These are phyloP conservation scores for Beauveria caledonica DNA, from an alignment of 2,329 filamentous ascomycete genomes.

Conservation along the genomic window DNA sequence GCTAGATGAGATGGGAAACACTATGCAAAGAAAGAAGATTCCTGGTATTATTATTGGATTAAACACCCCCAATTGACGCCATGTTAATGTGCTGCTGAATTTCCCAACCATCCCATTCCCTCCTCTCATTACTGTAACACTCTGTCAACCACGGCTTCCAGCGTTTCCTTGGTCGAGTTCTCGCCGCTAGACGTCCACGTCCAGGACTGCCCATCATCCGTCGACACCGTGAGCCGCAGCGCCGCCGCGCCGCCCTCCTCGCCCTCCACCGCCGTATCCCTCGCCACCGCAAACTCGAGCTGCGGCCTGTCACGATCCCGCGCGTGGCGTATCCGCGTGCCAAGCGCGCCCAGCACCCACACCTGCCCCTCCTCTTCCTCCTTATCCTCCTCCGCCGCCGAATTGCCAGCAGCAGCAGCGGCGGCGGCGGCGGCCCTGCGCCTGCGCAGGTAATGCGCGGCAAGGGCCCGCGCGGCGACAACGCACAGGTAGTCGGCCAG, in stretches of 20 bases:
- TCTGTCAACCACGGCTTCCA: slow-evolving; percentile 19
- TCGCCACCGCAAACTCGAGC: neutral
- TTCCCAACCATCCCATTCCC: too few species aligned
- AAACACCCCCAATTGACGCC: neutral
- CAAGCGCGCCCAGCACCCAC: slow-evolving; percentile 25
- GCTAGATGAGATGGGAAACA: neutral
- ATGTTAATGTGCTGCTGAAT: neutral
- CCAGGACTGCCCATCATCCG: slow-evolving; percentile 19
- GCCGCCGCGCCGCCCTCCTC: neutral
- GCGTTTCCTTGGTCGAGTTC: slow-evolving; percentile 13
- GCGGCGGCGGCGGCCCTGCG: slow-evolving; percentile 10
- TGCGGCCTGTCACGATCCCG: slow-evolving; percentile 17
- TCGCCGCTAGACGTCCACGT: slow-evolving; percentile 20
- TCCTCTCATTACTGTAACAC: neutral
- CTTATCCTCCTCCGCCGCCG: neutral
- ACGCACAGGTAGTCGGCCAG: slow-evolving; percentile 39
- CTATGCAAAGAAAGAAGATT: neutral
- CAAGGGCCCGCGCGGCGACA: slow-evolving; percentile 33
- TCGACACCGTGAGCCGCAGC: neutral
- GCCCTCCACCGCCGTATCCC: neutral
- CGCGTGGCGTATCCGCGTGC: slow-evolving; percentile 23
- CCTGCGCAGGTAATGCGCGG: slow-evolving; percentile 25
- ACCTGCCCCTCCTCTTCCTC: neutral
- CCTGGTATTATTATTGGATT: neutral
- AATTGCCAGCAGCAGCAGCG: too few species aligned